Percentiles rank a stretch among this genome's conserved stretches.
phyloP scores from a whole-genome alignment of 495 filamentous ascomycete species.

The Amphirosellinia nigrospora region DNA sequence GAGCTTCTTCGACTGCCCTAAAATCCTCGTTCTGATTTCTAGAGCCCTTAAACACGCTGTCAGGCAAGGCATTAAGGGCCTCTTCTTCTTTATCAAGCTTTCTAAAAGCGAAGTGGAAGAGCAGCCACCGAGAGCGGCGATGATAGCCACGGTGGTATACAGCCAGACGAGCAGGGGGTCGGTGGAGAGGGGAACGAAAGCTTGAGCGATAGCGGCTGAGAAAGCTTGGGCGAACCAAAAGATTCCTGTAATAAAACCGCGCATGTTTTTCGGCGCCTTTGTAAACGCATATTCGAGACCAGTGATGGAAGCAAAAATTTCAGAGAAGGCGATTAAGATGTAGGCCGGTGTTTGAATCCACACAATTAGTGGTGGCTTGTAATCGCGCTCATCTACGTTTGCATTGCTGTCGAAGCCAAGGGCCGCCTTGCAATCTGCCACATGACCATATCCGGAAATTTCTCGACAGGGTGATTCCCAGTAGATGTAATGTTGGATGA shows the following conservation, averaged over 20 bases:
- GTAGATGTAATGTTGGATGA: constrained; percentile 77
- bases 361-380: constrained; percentile 60
- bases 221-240: constrained; percentile 74
- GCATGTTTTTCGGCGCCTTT: constrained; percentile 81
- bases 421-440: constrained; percentile 46
- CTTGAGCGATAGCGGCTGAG: constrained; percentile 70
- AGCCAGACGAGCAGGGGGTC: constrained; percentile 73
- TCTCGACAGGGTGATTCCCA: constrained; percentile 62
- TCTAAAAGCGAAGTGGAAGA: constrained; percentile 68
- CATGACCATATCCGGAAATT: constrained; percentile 37
- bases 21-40: constrained; percentile 35
- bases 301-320: constrained; percentile 69
- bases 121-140: constrained; percentile 64
- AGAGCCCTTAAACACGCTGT: constrained; percentile 45
- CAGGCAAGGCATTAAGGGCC: constrained; percentile 63
- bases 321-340: constrained; percentile 72
- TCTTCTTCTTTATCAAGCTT: constrained; percentile 69
- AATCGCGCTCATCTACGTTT: constrained; percentile 29
- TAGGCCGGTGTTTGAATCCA: constrained; percentile 70
- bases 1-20: constrained; percentile 29
- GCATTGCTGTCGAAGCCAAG: constrained; percentile 29
- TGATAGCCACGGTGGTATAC: constrained; percentile 66
- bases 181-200: constrained; percentile 65
- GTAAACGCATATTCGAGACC: constrained; percentile 74
- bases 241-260: constrained; percentile 71